Evolutionary conservation across 257 asterid genomes (phyloP), one percentile per base, ranked within the genome.

Genomic region (Hygrophila difformis): DNA sequence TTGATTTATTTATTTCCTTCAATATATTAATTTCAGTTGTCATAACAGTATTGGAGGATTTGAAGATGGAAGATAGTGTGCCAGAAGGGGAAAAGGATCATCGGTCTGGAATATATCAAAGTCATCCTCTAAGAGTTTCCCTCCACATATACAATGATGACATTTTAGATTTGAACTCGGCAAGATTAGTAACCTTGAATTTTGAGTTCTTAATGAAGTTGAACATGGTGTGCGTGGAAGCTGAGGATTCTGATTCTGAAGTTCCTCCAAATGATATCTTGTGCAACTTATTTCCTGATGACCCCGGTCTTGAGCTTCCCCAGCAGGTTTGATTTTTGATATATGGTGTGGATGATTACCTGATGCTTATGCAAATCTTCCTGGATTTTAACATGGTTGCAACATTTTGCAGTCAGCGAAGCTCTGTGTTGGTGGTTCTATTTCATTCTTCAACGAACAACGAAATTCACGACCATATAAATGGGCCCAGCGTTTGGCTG

Each of bases 401-500:
- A 51, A 58, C 39, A 22, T 67, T 47, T 51, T 69, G 80, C 81
- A 91, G 99, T 68, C 83, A 18, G 99, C 96, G 6, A 86, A 82
- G 79, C 87, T 91, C 55, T 63, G 41, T 40, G 24, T 69, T 59
- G 94, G 83, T 24, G 62, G 66, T 78, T 59, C 87, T 28, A 51
- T 72, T 56, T 68, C 68, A 51, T 82, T 91, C n/a, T n/a, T n/a
- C 49, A 88, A 80, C 73, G 89, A 63, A 62, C 70, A 53, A 62
- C 69, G 85, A 76, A 64, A 72, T 57, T 86, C 86, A 55, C 78
- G 87, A 35, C 99, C 99, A 15, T 91, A 82, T 72, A 91, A 76
- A 67, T 91, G 99, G 99, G 95, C 82, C 56, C 99, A 86, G 67
- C 98, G 86, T 72, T 73, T 91, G 71, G 96, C 98, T 29, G 98